Percentiles rank a stretch among this genome's conserved stretches.
Conservation (phyloP, 73 alveolate genomes). For the Paramecium octaurelia region DNA sequence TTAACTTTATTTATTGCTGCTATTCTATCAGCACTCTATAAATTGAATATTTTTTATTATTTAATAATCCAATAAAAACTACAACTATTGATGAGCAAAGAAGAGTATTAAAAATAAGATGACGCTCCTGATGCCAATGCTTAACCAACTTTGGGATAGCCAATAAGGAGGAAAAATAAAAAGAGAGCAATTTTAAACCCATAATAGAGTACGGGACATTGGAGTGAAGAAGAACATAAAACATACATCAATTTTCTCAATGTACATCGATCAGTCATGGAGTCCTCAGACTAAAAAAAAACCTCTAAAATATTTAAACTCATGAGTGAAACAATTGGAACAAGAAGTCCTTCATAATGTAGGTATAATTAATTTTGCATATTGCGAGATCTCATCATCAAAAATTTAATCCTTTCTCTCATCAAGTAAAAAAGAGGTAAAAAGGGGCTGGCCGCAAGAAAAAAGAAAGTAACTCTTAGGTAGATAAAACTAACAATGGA, state of each 20-base stretch:
- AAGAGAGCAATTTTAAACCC: constrained; percentile 41
- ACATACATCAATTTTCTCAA: not conserved
- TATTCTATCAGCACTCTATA: not conserved
- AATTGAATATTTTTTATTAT: not conserved
- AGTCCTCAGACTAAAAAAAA: constrained; percentile 1
- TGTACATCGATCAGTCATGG: not conserved
- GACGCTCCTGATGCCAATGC: not conserved
- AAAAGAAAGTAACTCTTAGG: not conserved
- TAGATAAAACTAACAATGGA: not conserved
- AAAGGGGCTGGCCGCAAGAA: constrained; percentile 33
- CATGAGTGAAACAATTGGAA: constrained; percentile 34
- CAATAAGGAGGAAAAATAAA: not conserved
- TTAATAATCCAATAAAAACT: not conserved
- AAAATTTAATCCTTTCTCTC: constrained; percentile 9
- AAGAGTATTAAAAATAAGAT: not conserved
- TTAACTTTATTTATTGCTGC: not conserved
- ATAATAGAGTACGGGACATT: not conserved
- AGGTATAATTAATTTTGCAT: constrained; percentile 1
- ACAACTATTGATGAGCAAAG: not conserved
- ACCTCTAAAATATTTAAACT: constrained; percentile 3
- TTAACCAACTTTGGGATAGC: not conserved
- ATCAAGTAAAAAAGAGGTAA: constrained; percentile 27
- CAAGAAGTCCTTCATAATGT: constrained; percentile 24
- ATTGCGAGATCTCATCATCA: constrained; percentile 9
- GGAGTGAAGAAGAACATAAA: constrained; percentile 33